Percentiles rank a stretch among this genome's conserved stretches.
Evolutionary conservation across 176 grass and related monocot species (phyloP).

Genomic region (Calamus simplicifolius): DNA sequence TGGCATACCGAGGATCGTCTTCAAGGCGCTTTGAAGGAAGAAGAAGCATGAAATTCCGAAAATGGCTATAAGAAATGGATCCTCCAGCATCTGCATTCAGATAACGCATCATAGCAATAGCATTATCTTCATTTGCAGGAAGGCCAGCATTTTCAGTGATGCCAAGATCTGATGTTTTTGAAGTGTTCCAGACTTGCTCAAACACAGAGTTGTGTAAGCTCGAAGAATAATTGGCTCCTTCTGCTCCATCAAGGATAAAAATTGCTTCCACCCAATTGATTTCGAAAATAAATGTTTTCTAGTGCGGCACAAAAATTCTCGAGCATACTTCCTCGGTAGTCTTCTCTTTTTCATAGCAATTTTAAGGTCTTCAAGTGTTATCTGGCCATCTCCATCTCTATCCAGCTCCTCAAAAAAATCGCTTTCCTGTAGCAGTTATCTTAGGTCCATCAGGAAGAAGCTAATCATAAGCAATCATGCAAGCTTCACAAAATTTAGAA

Average conservation of each 20-base stretch:
- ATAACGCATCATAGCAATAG: slow-evolving; percentile 78
- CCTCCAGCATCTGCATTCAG: slow-evolving; percentile 68
- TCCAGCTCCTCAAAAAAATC: slow-evolving; percentile 98
- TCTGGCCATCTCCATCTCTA: slow-evolving; percentile 81
- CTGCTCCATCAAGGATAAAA: slow-evolving; percentile 95
- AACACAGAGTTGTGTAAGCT: slow-evolving; percentile 87
- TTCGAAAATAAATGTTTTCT: slow-evolving; percentile 88
- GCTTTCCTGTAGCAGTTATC: slow-evolving; percentile 51
- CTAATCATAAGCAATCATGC: too few relatives aligned
- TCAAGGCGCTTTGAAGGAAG: slow-evolving; percentile 92
- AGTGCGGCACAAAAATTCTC: slow-evolving; percentile 60
- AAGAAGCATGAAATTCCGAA: slow-evolving; percentile 96
- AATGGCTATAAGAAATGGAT: slow-evolving; percentile 93
- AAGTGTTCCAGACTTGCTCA: slow-evolving; percentile 95
- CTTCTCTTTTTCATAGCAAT: slow-evolving; percentile 83
- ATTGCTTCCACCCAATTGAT: slow-evolving; percentile 96
- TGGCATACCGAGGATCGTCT: slow-evolving; percentile 75
- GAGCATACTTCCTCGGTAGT: slow-evolving; percentile 74
- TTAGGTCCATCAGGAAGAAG: too few relatives aligned
- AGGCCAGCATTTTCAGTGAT: slow-evolving; percentile 78
- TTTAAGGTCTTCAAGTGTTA: slow-evolving; percentile 93
- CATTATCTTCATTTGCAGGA: slow-evolving; percentile 87
- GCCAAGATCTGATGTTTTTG: slow-evolving; percentile 85
- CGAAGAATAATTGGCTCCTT: slow-evolving; percentile 87
- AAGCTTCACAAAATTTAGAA: too few relatives aligned